Conservation (phyloP, 169 alveolate species). For the Pseudocohnilembus persalinus region DNA sequence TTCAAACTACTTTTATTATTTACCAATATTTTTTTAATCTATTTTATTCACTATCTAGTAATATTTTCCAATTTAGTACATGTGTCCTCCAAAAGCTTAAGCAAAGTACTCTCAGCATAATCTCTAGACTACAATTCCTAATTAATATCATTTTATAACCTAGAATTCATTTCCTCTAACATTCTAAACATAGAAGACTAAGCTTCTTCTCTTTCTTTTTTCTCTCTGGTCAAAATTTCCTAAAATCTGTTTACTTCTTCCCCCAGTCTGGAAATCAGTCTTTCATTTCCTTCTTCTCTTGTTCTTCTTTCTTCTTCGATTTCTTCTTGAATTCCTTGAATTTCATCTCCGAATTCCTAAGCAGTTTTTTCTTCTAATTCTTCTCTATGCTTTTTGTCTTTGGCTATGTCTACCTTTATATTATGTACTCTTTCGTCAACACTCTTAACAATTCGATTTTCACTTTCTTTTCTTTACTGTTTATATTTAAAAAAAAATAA, state of each 20-base stretch:
- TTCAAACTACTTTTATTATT: no score
- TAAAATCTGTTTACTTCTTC: constrained; percentile 51
- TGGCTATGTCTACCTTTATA: constrained; percentile 67
- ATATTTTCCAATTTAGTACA: constrained; percentile 63
- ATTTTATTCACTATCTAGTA: neutral
- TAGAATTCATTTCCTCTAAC: constrained; percentile 65
- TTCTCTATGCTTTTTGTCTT: constrained; percentile 75
- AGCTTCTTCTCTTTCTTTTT: constrained; percentile 63
- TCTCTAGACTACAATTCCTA: constrained; percentile 66
- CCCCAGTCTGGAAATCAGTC: constrained; percentile 50
- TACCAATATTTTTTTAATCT: neutral
- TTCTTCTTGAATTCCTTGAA: constrained; percentile 48
- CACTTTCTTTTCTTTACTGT: constrained; percentile 62
- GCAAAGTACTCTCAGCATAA: constrained; percentile 66
- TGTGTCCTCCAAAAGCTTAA: constrained; percentile 70
- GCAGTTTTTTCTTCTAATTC: constrained; percentile 66
- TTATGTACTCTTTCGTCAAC: constrained; percentile 64
- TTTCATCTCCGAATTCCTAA: constrained; percentile 53
- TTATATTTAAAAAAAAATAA: neutral
- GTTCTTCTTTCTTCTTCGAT: constrained; percentile 52
- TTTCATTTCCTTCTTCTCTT: constrained; percentile 70
- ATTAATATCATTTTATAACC: constrained; percentile 48
- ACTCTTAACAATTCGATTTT: constrained; percentile 48
- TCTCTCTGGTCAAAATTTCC: constrained; percentile 47
- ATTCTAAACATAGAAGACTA: constrained; percentile 55